Evolutionary conservation across 495 filamentous ascomycete species (phyloP).

Genomic region (Bathelium albidoporum): DNA sequence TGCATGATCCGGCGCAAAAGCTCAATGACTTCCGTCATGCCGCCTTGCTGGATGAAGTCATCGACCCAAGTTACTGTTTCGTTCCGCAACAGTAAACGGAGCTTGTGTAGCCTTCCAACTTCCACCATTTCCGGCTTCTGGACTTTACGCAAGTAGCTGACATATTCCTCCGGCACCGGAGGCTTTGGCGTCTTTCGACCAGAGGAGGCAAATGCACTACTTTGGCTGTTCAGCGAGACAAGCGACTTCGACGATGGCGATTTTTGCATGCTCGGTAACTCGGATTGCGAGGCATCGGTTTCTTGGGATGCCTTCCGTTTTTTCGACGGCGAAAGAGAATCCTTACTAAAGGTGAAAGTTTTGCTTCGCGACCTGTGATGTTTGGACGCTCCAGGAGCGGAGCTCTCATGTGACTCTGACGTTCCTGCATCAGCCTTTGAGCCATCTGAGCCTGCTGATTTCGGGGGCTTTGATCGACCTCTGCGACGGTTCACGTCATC

Average conservation of each 20-base stretch:
- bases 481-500: neutral
- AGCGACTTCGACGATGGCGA: conserved; percentile 38
- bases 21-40: conserved; percentile 83
- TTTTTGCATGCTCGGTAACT: conserved; percentile 34
- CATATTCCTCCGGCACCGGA: conserved; percentile 62
- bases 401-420: conserved; percentile 1
- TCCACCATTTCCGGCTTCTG: conserved; percentile 73
- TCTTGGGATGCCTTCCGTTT: conserved; percentile 40
- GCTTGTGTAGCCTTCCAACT: conserved; percentile 88
- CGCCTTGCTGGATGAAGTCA: conserved; percentile 74
- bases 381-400: conserved; percentile 17
- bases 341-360: conserved; percentile 65
- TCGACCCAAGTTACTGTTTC: conserved; percentile 95
- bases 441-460: conserved; percentile 5
- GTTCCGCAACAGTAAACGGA: conserved; percentile 80
- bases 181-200: conserved; percentile 31
- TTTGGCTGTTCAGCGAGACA: conserved; percentile 27
- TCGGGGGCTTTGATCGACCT: conserved; percentile 5
- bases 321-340: conserved; percentile 45
- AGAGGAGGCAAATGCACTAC: neutral
- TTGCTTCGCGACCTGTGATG: conserved; percentile 52
- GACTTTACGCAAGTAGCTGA: conserved; percentile 65
- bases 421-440: conserved; percentile 3
- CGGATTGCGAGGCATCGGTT: conserved; percentile 29
- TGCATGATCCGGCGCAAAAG: conserved; percentile 83